Evolutionary conservation across 2,329 filamentous ascomycete genomes (phyloP).

Genomic region (Aspergillus texensis): DNA sequence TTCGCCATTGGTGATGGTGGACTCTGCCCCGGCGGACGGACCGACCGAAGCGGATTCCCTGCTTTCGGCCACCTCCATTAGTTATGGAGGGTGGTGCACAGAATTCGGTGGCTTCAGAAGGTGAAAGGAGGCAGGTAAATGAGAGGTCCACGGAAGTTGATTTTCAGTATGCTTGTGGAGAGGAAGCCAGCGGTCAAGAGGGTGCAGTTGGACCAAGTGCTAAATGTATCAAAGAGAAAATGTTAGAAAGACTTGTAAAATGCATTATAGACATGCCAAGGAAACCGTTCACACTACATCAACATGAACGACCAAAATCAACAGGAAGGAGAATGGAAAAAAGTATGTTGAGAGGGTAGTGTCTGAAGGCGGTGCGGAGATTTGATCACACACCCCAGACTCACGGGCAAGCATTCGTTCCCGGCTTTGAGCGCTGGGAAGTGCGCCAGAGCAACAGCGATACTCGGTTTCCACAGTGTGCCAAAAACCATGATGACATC

Average conservation of each 20-base stretch:
- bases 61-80: constrained; percentile 46
- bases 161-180: constrained; percentile 24
- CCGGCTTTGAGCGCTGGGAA: constrained; percentile 20
- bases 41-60: constrained; percentile 38
- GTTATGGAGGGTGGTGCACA: constrained; percentile 9
- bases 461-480: constrained; percentile 4
- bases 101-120: background rate
- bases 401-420: constrained; percentile 28
- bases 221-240: constrained; percentile 22
- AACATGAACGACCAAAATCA: constrained; percentile 5
- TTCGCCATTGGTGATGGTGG: constrained; percentile 40
- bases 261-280: background rate
- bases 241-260: constrained; percentile 26
- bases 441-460: constrained; percentile 25
- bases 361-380: constrained; percentile 45
- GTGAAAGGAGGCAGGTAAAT: background rate
- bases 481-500: background rate
- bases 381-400: constrained; percentile 39
- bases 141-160: constrained; percentile 13
- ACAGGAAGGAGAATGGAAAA: constrained; percentile 12
- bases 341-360: constrained; percentile 24
- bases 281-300: constrained; percentile 16
- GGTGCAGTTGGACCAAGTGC: constrained; percentile 18
- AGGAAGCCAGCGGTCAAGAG: constrained; percentile 7
- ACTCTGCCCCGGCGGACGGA: constrained; percentile 36